phyloP scores from a whole-genome alignment of 2,329 filamentous ascomycete genomes.

The Sarocladium brachiariae region DNA sequence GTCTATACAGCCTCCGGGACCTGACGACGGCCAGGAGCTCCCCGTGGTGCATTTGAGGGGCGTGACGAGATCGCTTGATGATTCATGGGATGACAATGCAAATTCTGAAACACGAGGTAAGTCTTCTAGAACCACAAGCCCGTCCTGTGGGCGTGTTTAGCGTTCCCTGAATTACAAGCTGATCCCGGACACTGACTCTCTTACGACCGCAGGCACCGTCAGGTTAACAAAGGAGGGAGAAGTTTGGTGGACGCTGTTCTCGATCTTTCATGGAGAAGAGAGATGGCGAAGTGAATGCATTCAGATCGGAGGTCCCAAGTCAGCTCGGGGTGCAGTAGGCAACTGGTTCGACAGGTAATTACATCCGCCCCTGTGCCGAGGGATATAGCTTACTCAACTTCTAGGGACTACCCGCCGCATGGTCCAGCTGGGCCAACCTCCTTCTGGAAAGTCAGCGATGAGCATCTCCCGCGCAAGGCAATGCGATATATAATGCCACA shows the following conservation, averaged over 20 bases:
- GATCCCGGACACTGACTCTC: not conserved
- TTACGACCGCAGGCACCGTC: slow-evolving; percentile 43
- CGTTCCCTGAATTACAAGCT: not conserved
- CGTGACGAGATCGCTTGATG: slow-evolving; percentile 53
- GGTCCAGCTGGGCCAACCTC: slow-evolving; percentile 69
- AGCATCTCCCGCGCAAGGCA: slow-evolving; percentile 18
- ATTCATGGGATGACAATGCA: slow-evolving; percentile 60
- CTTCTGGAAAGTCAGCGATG: slow-evolving; percentile 68
- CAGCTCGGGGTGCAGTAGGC: slow-evolving; percentile 62
- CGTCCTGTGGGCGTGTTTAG: no score
- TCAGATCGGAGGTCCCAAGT: slow-evolving; percentile 61
- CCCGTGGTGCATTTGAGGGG: slow-evolving; percentile 66
- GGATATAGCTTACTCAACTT: not conserved
- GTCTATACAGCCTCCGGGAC: slow-evolving; percentile 50
- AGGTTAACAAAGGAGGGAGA: slow-evolving; percentile 62
- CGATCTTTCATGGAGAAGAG: slow-evolving; percentile 56
- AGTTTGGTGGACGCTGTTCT: slow-evolving; percentile 67
- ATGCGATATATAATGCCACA: slow-evolving; percentile 25
- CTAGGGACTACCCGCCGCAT: slow-evolving; percentile 57
- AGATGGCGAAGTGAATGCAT: slow-evolving; percentile 72
- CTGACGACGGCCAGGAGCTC: slow-evolving; percentile 47
- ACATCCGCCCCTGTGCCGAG: not conserved
- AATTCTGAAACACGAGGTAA: slow-evolving; percentile 59
- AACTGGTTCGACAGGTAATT: slow-evolving; percentile 70
- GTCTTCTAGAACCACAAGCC: slow-evolving; percentile 15